These are phyloP conservation scores for Pseudogymnoascus pannorum DNA, from an alignment of 2,329 filamentous ascomycete species.

Conservation along the genomic window DNA sequence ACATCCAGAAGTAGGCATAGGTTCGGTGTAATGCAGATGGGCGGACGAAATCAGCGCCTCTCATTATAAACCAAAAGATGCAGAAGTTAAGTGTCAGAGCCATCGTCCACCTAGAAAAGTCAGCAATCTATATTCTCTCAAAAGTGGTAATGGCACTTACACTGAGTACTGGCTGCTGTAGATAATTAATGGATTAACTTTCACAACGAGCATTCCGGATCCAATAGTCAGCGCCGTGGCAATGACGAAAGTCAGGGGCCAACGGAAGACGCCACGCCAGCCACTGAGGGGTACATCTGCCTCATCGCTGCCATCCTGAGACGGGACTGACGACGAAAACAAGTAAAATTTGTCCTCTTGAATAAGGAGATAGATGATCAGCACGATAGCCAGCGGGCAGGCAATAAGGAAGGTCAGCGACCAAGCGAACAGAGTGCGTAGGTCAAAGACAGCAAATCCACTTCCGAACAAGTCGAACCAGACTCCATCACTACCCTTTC, in stretches of 20 bases:
- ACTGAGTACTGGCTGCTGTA: conserved; percentile 84
- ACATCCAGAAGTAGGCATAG: conserved; percentile 81
- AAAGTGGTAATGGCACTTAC: conserved; percentile 29
- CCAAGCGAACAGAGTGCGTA: conserved; percentile 81
- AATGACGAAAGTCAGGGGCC: conserved; percentile 65
- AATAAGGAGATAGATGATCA: conserved; percentile 61
- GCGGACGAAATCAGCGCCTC: conserved; percentile 68
- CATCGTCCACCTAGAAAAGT: conserved; percentile 61
- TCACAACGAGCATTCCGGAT: conserved; percentile 66
- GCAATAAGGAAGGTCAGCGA: conserved; percentile 77
- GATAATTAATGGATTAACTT: conserved; percentile 83
- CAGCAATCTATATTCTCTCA: conserved; percentile 10
- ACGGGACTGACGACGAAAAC: conserved; percentile 56
- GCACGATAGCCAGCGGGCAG: conserved; percentile 64
- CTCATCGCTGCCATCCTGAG: conserved; percentile 51
- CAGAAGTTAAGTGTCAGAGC: conserved; percentile 75
- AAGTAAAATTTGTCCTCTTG: conserved; percentile 80
- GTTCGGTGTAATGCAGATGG: conserved; percentile 80
- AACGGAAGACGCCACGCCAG: conserved; percentile 76
- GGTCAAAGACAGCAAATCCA: conserved; percentile 67
- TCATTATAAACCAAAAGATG: conserved; percentile 73
- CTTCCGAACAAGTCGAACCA: conserved; percentile 93
- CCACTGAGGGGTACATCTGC: conserved; percentile 63
- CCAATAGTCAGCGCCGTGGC: conserved; percentile 63
- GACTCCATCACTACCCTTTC: conserved; percentile 61